Base-by-base conservation (phyloP, 352 stramenopile species). In the Globisporangium middletonii region DNA sequence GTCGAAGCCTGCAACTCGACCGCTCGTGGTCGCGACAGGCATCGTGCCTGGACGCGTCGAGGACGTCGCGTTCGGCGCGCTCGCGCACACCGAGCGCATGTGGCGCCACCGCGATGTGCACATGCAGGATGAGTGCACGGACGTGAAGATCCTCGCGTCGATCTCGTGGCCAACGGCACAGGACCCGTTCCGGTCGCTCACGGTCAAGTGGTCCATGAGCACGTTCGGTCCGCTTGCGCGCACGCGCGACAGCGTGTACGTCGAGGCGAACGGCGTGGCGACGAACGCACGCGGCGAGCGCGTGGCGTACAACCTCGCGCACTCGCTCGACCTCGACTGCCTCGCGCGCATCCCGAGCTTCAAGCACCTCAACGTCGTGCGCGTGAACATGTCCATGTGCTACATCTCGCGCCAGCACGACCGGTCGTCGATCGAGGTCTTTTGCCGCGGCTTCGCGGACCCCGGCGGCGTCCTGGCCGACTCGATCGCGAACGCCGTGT, bases 131-230 rank as follows among this genome's bases (percentile, higher is more conserved):
- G 64, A 75, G 38, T 66, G 71, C n/a, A 69, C 77, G 12, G 65
- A 67, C 51, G 55, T 64, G 13, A 68, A 64, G n/a, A 59, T 81
- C 53, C 54, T 84, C 1, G 54, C 67, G 13, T 66, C 67, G 15
- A 62, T 84, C 27, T 56, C 50, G 15, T 35, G 47, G 30, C 74
- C 69, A 23, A 84, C 67, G 1, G 28, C 53, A 0, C 49, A 75
- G 11, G 65, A 78, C 28, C 74, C 74, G 12, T 77, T 79, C 54
- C 59, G 63, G 26, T 81, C 71, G 41, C 51, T 77, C 5, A 65
- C 64, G 27, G 42, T 84, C 44, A 84, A 84, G 48, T 84, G 74
- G 74, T 65, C n/a, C n/a, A n/a, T n/a, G n/a, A n/a, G n/a, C n/a
- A n/a, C n/a, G n/a, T n/a, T n/a, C n/a, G n/a, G n/a, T n/a, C n/a